Evolutionary conservation across 495 filamentous ascomycete genomes (phyloP).

Genomic region (Cercophora newfieldiana): DNA sequence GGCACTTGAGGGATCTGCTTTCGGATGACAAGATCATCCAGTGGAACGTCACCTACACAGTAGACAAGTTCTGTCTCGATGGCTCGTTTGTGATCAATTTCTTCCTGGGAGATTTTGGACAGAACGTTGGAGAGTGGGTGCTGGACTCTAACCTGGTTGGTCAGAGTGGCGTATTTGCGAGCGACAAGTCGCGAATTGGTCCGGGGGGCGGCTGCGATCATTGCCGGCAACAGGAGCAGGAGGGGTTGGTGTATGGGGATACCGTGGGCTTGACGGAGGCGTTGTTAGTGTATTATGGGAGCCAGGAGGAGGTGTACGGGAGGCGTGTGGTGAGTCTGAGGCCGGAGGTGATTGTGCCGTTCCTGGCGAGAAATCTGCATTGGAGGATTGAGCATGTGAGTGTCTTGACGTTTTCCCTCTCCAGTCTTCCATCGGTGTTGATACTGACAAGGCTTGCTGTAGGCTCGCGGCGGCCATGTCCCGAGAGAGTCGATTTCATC

Average conservation of each 20-base stretch:
- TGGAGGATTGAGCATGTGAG: not conserved
- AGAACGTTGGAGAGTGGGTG: not conserved
- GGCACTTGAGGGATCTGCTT: not conserved
- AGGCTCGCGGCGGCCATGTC: not conserved
- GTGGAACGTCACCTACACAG: constrained; percentile 1
- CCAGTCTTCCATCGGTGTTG: not conserved
- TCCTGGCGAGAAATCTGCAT: not conserved
- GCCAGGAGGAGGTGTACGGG: not conserved
- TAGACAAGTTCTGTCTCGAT: constrained; percentile 2
- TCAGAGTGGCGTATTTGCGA: not conserved
- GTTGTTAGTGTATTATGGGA: not conserved
- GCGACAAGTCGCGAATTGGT: not conserved
- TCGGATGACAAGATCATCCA: not conserved
- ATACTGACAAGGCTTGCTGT: not conserved
- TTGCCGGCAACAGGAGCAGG: not conserved
- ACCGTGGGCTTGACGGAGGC: constrained; percentile 2
- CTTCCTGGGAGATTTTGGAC: not conserved
- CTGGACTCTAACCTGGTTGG: not conserved
- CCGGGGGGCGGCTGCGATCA: not conserved
- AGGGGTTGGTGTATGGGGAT: not conserved
- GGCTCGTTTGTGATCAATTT: not conserved
- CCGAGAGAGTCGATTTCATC: not conserved
- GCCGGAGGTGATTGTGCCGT: not conserved
- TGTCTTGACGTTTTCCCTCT: not conserved
- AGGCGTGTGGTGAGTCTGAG: not conserved